phyloP scores from a whole-genome alignment of 2,329 filamentous ascomycete genomes.

The Dactylellina haptotyla region DNA sequence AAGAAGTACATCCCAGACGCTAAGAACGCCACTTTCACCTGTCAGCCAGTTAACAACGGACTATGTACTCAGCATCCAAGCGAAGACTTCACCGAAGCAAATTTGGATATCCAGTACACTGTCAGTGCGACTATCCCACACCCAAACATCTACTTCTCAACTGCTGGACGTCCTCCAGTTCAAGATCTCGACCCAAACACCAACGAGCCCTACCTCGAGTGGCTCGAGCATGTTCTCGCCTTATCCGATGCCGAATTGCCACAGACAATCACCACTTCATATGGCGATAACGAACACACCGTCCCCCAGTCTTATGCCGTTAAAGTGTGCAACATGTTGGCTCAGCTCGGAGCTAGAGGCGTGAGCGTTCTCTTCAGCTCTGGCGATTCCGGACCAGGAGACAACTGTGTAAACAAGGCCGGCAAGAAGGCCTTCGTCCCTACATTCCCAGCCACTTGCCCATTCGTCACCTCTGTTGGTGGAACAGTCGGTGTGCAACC shows the following conservation, averaged over 20 bases:
- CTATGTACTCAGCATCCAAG: constrained; percentile 62
- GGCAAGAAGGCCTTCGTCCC: constrained; percentile 68
- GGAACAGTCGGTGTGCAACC: constrained; percentile 67
- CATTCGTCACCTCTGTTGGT: constrained; percentile 74
- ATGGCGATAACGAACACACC: constrained; percentile 74
- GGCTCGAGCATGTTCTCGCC: constrained; percentile 69
- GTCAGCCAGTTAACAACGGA: constrained; percentile 62
- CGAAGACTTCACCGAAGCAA: constrained; percentile 65
- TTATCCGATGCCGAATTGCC: constrained; percentile 67
- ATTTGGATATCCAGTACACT: constrained; percentile 71
- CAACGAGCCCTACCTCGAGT: constrained; percentile 76
- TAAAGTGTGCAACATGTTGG: constrained; percentile 72
- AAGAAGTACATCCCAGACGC: constrained; percentile 64
- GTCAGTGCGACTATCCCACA: constrained; percentile 68
- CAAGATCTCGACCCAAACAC: constrained; percentile 65
- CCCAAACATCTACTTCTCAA: constrained; percentile 68
- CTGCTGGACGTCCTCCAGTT: constrained; percentile 67
- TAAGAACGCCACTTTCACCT: constrained; percentile 62
- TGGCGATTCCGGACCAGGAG: constrained; percentile 70
- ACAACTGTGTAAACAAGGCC: constrained; percentile 70
- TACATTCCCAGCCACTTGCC: constrained; percentile 74
- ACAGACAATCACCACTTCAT: constrained; percentile 72
- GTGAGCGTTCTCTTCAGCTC: constrained; percentile 72
- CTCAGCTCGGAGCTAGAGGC: constrained; percentile 74
- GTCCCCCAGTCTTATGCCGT: constrained; percentile 71